Evolutionary conservation across 2,329 filamentous ascomycete genomes (phyloP), one percentile per base, ranked within the genome.

Genomic region (Ophioceras dolichostomum): DNA sequence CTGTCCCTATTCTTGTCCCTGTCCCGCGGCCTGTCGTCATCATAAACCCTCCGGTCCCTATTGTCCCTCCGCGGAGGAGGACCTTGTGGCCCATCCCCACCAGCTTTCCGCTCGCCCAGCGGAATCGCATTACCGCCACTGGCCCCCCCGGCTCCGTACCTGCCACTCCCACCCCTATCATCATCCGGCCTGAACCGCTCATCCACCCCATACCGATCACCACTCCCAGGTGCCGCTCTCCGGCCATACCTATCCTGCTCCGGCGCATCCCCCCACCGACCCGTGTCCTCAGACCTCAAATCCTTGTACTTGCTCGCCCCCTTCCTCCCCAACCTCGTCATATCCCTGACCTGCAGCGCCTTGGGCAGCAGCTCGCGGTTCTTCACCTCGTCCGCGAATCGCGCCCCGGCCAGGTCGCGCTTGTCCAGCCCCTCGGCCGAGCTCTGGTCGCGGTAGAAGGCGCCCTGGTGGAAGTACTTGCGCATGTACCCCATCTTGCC

Each of bases 401-500:
- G 67, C 2, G 80, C 74, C 12, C 88, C 88, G 76, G 94, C 94
- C 45, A 95, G 69, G 53, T 95, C 84, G 33, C 91, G 70, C 52
- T 79, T 73, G 44, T 83, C 78, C 32, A 95, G 65, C 1, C 85
- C 84, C 44, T 83, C 76, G 13, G 76, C 76, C 47, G 79, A 76
- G 36, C 79, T 70, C 49, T 93, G 83, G 37, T 88, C 85, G 47
- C 82, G 83, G 65, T 85, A 96, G 64, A 96, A 98, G 13, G 91
- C 91, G 34, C 91, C 91, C 62, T 88, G 89, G 68, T 98, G 91
- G 59, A 85, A 88, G 63, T 96, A 98, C 55, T 88, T 87, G 54
- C 95, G 88, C 83, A 96, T 85, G 57, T 78, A 95, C 2, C 73
- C 73, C 69, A 91, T 85, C 60, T 89, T 82, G 37, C 86, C 86